Evolutionary conservation across 2,329 filamentous ascomycete genomes (phyloP), one percentile per base, ranked within the genome.

Genomic region (Clarireedia paspali): DNA sequence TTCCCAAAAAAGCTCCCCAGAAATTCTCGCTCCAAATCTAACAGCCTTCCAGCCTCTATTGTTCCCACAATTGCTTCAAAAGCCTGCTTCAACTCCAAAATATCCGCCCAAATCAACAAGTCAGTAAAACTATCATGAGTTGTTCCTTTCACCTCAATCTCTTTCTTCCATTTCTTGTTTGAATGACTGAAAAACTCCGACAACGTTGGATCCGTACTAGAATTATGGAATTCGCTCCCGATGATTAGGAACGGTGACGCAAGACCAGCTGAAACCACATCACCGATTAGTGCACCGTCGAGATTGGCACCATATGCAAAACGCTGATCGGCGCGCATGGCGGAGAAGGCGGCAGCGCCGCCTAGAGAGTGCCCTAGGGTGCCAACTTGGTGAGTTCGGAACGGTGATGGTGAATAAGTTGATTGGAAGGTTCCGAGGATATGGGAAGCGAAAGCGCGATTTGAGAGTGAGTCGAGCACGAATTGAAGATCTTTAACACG

Each of bases 271-370:
- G 62, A 24, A 4, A 66, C 50, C 2, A 64, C 64, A 10, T 59
- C 49, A 1, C 69, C 66, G 48, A 66, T 68, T 44, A 73, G 62
- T 3, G 57, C 50, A 2, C 73, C 72, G 57, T 75, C 73, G 17
- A 74, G 61, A 47, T 73, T 71, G 5, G 74, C 57, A 2, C 71
- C 72, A 2, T 65, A 70, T 1, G 62, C 56, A 36, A 74, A 60
- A 2, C 71, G 61, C 1, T 52, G 47, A 34, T 73, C 71, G 12
- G 56, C 45, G 4, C 65, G 57, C 57, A 71, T 64, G 2, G 67
- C 66, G 17, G 60, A 60, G 7, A 68, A 71, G 0, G 71, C 63
- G 4, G 69, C 62, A 4, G 71, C 70, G 2, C 69, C 70, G 2
- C 70, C 70, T 12, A 68, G 61, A 0, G 68, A 70, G 23, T 70